Base-by-base conservation (phyloP, 345 rosid genomes). In the Psidium friedrichsthalianum region DNA sequence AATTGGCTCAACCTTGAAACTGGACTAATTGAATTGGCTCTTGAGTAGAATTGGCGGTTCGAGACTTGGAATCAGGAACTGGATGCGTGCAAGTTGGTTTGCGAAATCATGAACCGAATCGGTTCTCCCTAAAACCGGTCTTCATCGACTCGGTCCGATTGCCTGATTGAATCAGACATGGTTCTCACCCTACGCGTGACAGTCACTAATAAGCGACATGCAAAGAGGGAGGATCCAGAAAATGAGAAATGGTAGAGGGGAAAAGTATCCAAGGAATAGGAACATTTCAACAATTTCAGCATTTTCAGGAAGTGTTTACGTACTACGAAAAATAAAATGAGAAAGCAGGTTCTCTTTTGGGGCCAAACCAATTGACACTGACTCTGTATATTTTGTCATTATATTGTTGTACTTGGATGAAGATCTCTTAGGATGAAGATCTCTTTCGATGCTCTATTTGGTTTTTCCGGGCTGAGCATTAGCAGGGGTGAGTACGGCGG, bases 51-150 rank as follows among this genome's bases (percentile, higher is more conserved):
- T 18, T 12, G 13, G 22, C 10, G 13, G 10, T 40, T 32, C 6
- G 4, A 69, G 12, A 32, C 12, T 36, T 18, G 78, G 13, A 69
- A 36, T 69, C 11, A 32, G 5, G 5, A 18, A 32, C 0, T 0
- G 0, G 18, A 32, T 5, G 6, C 1, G 11, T 32, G 13, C 0
- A 0, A 24, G 6, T 69, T 1, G 13, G 47, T 21, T 36, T 2
- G 6, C 0, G 3, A 36, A 32, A 69, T 32, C 1, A 64, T 3
- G 29, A 64, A 64, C 47, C 3, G 6, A 32, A 8, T 69, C 25
- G 13, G 24, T 36, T 40, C 47, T 32, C 22, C 47, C 11, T 20
- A 69, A 69, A 69, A 32, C 47, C 24, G 3, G 4, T 18, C 6
- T 69, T 0, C 13, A 36, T 20, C 13, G 21, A 69, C 47, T 8